These are phyloP conservation scores for Fraxinus quadrangulata DNA, from an alignment of 257 asterid species.

Conservation along the genomic window DNA sequence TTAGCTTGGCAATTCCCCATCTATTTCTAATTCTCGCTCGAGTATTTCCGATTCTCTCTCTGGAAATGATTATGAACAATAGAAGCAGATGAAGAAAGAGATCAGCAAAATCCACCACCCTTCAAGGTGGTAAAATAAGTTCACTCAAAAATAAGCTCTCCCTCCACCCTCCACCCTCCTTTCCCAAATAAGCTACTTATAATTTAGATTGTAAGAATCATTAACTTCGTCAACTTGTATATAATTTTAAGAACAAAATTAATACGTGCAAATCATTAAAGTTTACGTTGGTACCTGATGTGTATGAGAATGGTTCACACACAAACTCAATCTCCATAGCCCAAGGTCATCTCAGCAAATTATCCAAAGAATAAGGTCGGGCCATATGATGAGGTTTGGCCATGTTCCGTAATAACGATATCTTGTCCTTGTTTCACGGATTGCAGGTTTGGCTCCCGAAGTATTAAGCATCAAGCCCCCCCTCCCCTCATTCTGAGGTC, in stretches of 20 bases:
- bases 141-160: conserved; percentile 2
- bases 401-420: too few relatives aligned
- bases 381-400: too few relatives aligned
- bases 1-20: conserved; percentile 96
- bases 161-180: background rate
- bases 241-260: background rate
- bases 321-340: too few relatives aligned
- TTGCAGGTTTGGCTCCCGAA: too few relatives aligned
- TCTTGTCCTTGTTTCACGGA: too few relatives aligned
- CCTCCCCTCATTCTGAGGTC: too few relatives aligned
- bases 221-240: background rate
- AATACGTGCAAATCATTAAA: background rate
- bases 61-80: background rate
- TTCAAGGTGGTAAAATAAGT: too few relatives aligned
- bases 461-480: too few relatives aligned
- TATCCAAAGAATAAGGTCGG: too few relatives aligned
- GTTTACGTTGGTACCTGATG: background rate
- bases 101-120: conserved; percentile 27
- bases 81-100: conserved; percentile 30
- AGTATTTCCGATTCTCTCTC: background rate
- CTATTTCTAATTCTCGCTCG: background rate
- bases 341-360: too few relatives aligned
- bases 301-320: too few relatives aligned
- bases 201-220: background rate
- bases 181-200: conserved; percentile 1